A percentile compares a stretch with the other conserved stretches of the same genome.
These are phyloP conservation scores for Coccomyxa sp. DNA, from an alignment of 139 green algal species.

Conservation along the genomic window DNA sequence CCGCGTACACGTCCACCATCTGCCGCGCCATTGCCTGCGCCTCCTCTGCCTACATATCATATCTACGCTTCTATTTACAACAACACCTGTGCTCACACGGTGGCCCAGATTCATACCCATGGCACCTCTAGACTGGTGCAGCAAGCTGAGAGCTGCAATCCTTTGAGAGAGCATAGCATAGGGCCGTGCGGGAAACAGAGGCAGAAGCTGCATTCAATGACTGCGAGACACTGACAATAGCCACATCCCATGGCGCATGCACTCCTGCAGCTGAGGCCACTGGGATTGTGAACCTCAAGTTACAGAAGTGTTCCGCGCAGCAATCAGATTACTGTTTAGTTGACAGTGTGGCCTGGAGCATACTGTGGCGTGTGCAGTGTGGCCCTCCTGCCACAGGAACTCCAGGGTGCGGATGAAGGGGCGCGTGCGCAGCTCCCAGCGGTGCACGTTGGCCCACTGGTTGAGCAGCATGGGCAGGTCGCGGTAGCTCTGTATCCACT, in stretches of 20 bases:
- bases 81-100: too few species aligned
- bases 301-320: too few species aligned
- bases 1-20: conserved; percentile 74
- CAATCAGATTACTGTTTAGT: too few species aligned
- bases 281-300: too few species aligned
- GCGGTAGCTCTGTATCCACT: conserved; percentile 83
- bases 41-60: conserved; percentile 64
- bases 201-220: not conserved
- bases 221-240: not conserved
- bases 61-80: too few species aligned
- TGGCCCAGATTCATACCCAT: too few species aligned
- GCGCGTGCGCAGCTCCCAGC: conserved; percentile 97
- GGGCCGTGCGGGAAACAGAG: too few species aligned
- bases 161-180: not conserved
- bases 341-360: not conserved
- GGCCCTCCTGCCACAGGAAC: conserved; percentile 98
- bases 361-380: conserved; percentile 93
- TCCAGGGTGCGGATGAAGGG: conserved; percentile 98
- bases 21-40: conserved; percentile 77
- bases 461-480: conserved; percentile 97
- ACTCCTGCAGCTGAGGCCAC: too few species aligned
- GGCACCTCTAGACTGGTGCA: not conserved
- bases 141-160: not conserved
- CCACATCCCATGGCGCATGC: too few species aligned
- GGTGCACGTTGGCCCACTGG: conserved; percentile 98